Evolutionary conservation across 805 yeast species (phyloP), one percentile per base, ranked within the genome.

Genomic region (Saturnispora sekii): DNA sequence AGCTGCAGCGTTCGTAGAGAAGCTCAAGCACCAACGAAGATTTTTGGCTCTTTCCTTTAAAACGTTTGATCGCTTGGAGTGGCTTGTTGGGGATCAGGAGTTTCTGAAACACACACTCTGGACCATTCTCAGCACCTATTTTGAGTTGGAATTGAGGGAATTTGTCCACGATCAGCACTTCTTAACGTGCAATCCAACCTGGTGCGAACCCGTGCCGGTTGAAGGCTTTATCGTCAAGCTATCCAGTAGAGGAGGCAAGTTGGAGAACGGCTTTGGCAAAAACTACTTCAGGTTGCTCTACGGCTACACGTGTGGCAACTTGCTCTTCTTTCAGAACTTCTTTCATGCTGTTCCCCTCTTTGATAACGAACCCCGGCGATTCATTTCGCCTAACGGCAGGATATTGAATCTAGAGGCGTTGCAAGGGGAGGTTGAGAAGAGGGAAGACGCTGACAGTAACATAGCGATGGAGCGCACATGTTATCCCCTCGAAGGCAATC

Each of bases 141-240:
- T 75, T 54, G 69, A 66, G 35, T 57, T 88, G n/a, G 90, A 88
- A 56, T 59, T 83, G 16, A 66, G 94, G 35, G 69, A 65, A 15
- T 56, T 70, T 21, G 51, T 57, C 12, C 71, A 70, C 43, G 67
- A 69, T 46, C 66, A 74, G 4, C 56, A 65, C 41, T 33, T 36
- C 2, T 55, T 67, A 1, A 26, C 32, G 8, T 32, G 52, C 30
- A 53, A 51, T 14, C 61, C 58, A 2, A 45, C 48, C 8, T 8
- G 68, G 15, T 40, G 51, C 1, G 95, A 83, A 56, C 96, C 96
- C 0, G 43, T 64, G 0, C 80, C 95, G 0, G 60, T 87, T 9
- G 97, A 90, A 63, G 97, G 97, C 0, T 88, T 84, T 57, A 59
- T 89, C 16, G 64, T 75, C 3, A 69, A 80, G 41, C 57, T 81